phyloP scores from a whole-genome alignment of 2,329 filamentous ascomycete genomes.

The Botrytis aclada region DNA sequence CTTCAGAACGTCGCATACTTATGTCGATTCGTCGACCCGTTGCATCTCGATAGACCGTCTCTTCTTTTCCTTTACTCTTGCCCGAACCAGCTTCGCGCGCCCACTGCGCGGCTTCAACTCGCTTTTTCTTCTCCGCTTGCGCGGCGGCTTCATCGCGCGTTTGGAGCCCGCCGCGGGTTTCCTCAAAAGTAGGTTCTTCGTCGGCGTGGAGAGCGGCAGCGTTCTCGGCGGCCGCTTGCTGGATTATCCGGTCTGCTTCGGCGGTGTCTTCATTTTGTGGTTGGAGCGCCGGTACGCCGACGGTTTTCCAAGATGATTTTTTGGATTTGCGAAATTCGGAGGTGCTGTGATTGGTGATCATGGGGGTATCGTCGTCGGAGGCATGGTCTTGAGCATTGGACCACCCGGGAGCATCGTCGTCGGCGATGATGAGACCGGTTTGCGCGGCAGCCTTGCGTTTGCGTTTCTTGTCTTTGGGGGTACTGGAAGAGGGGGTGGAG shows the following conservation, averaged over 20 bases:
- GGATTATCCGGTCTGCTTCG: conserved; percentile 76
- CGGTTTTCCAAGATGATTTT: conserved; percentile 75
- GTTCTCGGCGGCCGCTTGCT: conserved; percentile 66
- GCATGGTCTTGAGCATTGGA: conserved; percentile 44
- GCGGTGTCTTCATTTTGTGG: conserved; percentile 49
- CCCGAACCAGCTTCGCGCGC: conserved; percentile 39
- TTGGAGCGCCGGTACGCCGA: conserved; percentile 48
- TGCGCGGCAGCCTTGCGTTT: conserved; percentile 55
- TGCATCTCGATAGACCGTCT: conserved; percentile 94
- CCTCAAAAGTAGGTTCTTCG: conserved; percentile 73
- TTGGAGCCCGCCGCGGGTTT: conserved; percentile 83
- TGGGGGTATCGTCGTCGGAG: conserved; percentile 51
- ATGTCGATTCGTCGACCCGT: conserved; percentile 93
- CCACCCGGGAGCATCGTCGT: conserved; percentile 54
- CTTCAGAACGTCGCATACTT: conserved; percentile 83
- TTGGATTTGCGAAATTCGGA: conserved; percentile 71
- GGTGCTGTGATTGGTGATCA: conserved; percentile 47
- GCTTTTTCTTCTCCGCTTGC: conserved; percentile 63
- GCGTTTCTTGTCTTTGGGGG: conserved; percentile 60
- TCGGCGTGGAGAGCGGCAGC: conserved; percentile 50
- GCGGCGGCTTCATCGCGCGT: conserved; percentile 74
- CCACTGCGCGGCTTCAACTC: conserved; percentile 57
- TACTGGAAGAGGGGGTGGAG: conserved; percentile 45
- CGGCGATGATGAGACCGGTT: conserved; percentile 59
- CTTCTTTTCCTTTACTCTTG: conserved; percentile 53